Conservation (phyloP, 2,329 filamentous ascomycete genomes). For the Colletotrichum coccodes region DNA sequence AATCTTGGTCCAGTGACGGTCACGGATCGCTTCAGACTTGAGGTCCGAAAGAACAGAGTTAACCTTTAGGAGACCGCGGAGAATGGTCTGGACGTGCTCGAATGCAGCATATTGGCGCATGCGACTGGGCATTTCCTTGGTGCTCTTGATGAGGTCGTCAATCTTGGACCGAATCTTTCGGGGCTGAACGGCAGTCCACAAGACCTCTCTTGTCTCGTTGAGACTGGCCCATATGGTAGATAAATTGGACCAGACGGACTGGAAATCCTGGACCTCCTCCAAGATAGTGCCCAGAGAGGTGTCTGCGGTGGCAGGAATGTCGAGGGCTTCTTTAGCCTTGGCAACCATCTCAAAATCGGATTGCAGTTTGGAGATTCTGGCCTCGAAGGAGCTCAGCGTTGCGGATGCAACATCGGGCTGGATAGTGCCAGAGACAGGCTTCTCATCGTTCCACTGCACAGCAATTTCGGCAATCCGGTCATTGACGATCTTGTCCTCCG, state of each 20-base stretch:
- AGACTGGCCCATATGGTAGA: slow-evolving; percentile 97
- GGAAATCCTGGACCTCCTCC: slow-evolving; percentile 98
- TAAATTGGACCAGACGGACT: slow-evolving; percentile 96
- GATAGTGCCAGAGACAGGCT: slow-evolving; percentile 94
- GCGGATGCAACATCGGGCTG: slow-evolving; percentile 88
- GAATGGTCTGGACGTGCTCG: slow-evolving; percentile 93
- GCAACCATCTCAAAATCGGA: slow-evolving; percentile 93
- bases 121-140: slow-evolving; percentile 97
- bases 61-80: slow-evolving; percentile 89
- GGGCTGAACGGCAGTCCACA: slow-evolving; percentile 96
- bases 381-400: slow-evolving; percentile 84
- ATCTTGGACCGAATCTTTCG: slow-evolving; percentile 91
- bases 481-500: slow-evolving; percentile 90
- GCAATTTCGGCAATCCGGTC: slow-evolving; percentile 90
- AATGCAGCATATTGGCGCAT: slow-evolving; percentile 99
- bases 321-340: slow-evolving; percentile 95
- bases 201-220: slow-evolving; percentile 89
- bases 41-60: slow-evolving; percentile 89
- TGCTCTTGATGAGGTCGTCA: slow-evolving; percentile 95
- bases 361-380: slow-evolving; percentile 84
- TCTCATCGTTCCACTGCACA: slow-evolving; percentile 92
- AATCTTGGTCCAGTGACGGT: slow-evolving; percentile 97
- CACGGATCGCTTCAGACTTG: slow-evolving; percentile 95
- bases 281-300: slow-evolving; percentile 86
- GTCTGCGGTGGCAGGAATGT: slow-evolving; percentile 83